These are phyloP conservation scores for Pythium chondricola DNA, from an alignment of 352 stramenopile species.

Conservation along the genomic window DNA sequence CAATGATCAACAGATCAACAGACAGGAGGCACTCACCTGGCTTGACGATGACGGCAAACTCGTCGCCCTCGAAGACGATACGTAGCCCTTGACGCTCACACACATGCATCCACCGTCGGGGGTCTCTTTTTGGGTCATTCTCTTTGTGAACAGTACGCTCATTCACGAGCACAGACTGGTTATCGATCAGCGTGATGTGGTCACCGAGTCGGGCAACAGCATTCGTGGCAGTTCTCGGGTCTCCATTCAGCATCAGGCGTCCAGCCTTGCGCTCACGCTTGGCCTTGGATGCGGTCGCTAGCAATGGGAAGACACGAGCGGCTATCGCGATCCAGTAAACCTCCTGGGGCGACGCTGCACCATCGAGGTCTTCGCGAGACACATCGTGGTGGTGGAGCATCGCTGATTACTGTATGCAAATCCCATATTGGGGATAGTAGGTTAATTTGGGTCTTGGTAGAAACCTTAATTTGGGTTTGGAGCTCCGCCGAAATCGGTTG, in stretches of 20 bases:
- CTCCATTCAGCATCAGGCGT: constrained; percentile 36
- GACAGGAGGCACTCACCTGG: constrained; percentile 18
- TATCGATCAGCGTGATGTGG: constrained; percentile 22
- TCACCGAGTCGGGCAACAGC: constrained; percentile 22
- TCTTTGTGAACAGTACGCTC: too few relatives aligned
- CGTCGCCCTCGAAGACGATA: constrained; percentile 38
- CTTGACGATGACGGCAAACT: constrained; percentile 49
- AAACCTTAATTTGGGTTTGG: too few relatives aligned
- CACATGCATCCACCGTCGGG: constrained; percentile 25
- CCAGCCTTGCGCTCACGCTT: constrained; percentile 47
- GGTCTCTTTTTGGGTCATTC: neutral
- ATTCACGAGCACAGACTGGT: too few relatives aligned
- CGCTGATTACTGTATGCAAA: too few relatives aligned
- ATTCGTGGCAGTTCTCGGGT: constrained; percentile 27
- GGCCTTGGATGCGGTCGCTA: constrained; percentile 57
- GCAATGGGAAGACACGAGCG: constrained; percentile 32
- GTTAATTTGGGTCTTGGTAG: too few relatives aligned
- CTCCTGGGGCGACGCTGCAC: too few relatives aligned
- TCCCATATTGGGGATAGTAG: too few relatives aligned
- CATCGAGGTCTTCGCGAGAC: too few relatives aligned
- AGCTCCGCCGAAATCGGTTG: too few relatives aligned
- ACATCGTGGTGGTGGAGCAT: too few relatives aligned
- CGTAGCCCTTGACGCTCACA: constrained; percentile 51
- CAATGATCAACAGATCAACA: neutral
- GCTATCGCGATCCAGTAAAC: constrained; percentile 58